A percentile compares a stretch with the other conserved stretches of the same genome.
These are phyloP conservation scores for Cairneyella variabilis DNA, from an alignment of 495 filamentous ascomycete genomes.

Conservation along the genomic window DNA sequence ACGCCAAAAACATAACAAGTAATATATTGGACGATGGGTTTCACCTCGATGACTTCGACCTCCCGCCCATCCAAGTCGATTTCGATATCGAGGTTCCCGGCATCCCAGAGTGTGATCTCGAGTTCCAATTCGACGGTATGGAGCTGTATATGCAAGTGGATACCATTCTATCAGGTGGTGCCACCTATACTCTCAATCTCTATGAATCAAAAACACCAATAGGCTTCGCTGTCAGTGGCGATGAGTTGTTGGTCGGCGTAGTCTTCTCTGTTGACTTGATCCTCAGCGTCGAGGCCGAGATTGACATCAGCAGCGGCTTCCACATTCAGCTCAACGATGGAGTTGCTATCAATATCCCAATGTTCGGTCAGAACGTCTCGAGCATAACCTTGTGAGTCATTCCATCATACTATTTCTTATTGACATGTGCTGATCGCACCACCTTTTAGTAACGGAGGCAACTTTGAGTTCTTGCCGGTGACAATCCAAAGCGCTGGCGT, in stretches of 20 bases:
- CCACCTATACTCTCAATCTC: slow-evolving; percentile 46
- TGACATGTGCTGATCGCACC: not conserved
- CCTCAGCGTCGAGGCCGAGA: slow-evolving; percentile 37
- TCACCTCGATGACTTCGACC: slow-evolving; percentile 30
- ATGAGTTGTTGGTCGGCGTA: slow-evolving; percentile 33
- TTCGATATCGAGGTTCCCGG: slow-evolving; percentile 36
- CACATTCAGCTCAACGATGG: slow-evolving; percentile 49
- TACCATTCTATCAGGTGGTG: slow-evolving; percentile 35
- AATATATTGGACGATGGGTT: slow-evolving; percentile 9
- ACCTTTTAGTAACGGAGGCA: slow-evolving; percentile 35
- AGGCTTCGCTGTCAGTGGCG: slow-evolving; percentile 34
- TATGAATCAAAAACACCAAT: slow-evolving; percentile 40
- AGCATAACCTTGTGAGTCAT: slow-evolving; percentile 39
- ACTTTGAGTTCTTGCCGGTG: slow-evolving; percentile 54
- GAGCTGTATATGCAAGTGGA: slow-evolving; percentile 51
- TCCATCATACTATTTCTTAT: no score
- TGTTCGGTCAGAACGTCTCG: slow-evolving; percentile 43
- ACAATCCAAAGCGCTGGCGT: slow-evolving; percentile 37
- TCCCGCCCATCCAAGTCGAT: slow-evolving; percentile 32
- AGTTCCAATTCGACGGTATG: slow-evolving; percentile 45
- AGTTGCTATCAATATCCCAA: slow-evolving; percentile 35
- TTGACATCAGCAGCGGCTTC: slow-evolving; percentile 48
- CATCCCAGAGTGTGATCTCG: slow-evolving; percentile 38
- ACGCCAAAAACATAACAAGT: not conserved
- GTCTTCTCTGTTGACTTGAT: slow-evolving; percentile 45